A percentile compares a stretch with the other conserved stretches of the same genome.
These are phyloP conservation scores for Conoideocrella luteorostrata DNA, from an alignment of 2,329 filamentous ascomycete genomes.

Conservation along the genomic window DNA sequence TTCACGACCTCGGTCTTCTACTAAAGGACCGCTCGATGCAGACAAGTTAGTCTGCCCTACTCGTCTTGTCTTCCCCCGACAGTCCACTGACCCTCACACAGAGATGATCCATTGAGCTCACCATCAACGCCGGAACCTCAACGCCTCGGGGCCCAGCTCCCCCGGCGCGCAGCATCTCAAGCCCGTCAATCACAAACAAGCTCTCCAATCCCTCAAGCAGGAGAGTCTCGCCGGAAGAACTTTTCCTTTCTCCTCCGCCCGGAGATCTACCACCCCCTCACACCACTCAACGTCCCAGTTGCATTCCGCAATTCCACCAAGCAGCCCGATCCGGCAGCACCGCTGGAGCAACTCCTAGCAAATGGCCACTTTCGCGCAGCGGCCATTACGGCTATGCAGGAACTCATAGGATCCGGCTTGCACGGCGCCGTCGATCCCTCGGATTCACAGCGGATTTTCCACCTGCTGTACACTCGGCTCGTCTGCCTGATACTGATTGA, in stretches of 20 bases:
- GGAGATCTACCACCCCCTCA: conserved; percentile 76
- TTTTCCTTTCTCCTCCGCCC: conserved; percentile 75
- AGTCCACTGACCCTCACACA: conserved; percentile 1
- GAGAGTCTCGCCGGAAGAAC: conserved; percentile 47
- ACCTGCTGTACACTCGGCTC: conserved; percentile 72
- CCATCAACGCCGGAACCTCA: conserved; percentile 9
- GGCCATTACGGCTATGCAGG: conserved; percentile 59
- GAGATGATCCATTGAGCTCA: conserved; percentile 6
- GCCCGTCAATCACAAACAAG: conserved; percentile 13
- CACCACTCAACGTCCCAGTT: conserved; percentile 51
- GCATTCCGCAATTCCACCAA: conserved; percentile 65
- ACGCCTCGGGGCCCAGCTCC: conserved; percentile 10
- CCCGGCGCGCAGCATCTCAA: conserved; percentile 14
- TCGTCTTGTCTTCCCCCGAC: too few relatives aligned
- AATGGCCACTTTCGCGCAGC: conserved; percentile 75
- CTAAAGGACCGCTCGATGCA: conserved; percentile 10
- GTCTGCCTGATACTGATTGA: conserved; percentile 77
- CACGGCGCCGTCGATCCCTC: conserved; percentile 40
- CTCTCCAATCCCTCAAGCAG: conserved; percentile 23
- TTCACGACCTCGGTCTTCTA: conserved; percentile 12
- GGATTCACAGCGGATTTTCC: conserved; percentile 63
- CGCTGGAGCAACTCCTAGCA: conserved; percentile 61
- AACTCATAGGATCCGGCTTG: conserved; percentile 46
- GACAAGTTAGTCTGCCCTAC: conserved; percentile 8
- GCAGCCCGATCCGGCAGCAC: conserved; percentile 55